Evolutionary conservation across 768 basidiomycete species (phyloP).

Genomic region (Suillus cothurnatus): DNA sequence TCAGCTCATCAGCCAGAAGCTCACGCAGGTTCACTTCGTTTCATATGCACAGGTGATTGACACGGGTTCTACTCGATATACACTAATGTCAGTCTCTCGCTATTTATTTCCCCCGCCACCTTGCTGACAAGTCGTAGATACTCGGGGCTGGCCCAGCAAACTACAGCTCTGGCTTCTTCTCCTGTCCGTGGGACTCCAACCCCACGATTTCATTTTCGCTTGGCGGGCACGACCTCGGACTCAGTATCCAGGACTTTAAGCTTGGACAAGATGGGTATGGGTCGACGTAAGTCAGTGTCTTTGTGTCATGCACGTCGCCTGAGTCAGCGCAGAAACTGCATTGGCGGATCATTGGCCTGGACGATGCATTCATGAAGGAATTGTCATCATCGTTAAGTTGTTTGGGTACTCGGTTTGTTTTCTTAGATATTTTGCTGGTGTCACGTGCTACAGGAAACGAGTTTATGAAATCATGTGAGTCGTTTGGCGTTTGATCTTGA

Average conservation of each 20-base stretch:
- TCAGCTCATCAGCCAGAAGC: constrained; percentile 7
- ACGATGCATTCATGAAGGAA: constrained; percentile 47
- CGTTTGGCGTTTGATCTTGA: constrained; percentile 6
- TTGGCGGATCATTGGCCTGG: constrained; percentile 55
- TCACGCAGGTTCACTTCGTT: background rate
- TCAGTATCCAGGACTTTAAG: constrained; percentile 57
- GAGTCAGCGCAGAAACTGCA: constrained; percentile 45
- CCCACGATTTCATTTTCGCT: constrained; percentile 47
- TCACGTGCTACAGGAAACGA: constrained; percentile 44
- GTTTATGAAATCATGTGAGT: constrained; percentile 69
- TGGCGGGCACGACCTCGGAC: constrained; percentile 39
- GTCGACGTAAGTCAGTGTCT: constrained; percentile 29
- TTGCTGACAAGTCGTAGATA: constrained; percentile 39
- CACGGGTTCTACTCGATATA: constrained; percentile 64
- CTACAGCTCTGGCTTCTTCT: constrained; percentile 53
- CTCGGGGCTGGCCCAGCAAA: constrained; percentile 43
- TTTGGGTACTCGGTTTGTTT: constrained; percentile 1
- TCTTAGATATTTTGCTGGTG: constrained; percentile 21
- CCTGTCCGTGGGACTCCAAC: constrained; percentile 50
- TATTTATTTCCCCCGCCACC: background rate
- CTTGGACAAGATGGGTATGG: constrained; percentile 43
- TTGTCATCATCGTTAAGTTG: constrained; percentile 59
- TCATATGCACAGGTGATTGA: constrained; percentile 57
- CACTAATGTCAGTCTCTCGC: constrained; percentile 31
- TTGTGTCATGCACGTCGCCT: background rate